A percentile compares a stretch with the other conserved stretches of the same genome.
Conservation (phyloP, 139 green algal genomes). For the Chlorella sp. region DNA sequence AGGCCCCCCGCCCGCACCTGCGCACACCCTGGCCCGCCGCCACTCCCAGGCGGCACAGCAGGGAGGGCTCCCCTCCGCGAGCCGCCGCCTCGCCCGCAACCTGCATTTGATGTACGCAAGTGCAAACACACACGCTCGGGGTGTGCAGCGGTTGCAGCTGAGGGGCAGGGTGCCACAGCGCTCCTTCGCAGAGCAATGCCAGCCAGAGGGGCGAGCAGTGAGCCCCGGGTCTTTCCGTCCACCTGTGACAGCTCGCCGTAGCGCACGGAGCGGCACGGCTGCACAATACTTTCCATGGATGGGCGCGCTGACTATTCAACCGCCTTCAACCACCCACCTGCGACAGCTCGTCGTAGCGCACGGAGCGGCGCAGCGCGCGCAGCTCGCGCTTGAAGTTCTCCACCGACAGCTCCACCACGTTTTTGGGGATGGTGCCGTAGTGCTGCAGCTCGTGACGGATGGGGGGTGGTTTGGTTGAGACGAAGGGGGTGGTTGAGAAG, state of each 20-base stretch:
- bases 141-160: neutral
- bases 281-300: too few species aligned
- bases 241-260: too few species aligned
- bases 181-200: too few species aligned
- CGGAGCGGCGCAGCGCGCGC: conserved; percentile 60
- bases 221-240: too few species aligned
- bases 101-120: neutral
- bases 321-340: too few species aligned
- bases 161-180: neutral
- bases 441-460: conserved; percentile 14
- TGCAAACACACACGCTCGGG: too few species aligned
- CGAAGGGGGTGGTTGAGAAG: too few species aligned
- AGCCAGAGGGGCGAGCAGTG: too few species aligned
- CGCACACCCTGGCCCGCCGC: neutral
- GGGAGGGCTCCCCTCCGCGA: neutral
- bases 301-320: too few species aligned
- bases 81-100: neutral
- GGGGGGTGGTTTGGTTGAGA: too few species aligned
- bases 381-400: conserved; percentile 83
- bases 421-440: conserved; percentile 82
- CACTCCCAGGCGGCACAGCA: conserved; percentile 1
- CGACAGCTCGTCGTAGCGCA: conserved; percentile 74
- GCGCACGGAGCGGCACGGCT: too few species aligned
- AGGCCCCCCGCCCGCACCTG: neutral
- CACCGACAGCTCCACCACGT: conserved; percentile 61